These are phyloP conservation scores for Sambucus nigra DNA, from an alignment of 129 eudicot species.

Conservation along the genomic window DNA sequence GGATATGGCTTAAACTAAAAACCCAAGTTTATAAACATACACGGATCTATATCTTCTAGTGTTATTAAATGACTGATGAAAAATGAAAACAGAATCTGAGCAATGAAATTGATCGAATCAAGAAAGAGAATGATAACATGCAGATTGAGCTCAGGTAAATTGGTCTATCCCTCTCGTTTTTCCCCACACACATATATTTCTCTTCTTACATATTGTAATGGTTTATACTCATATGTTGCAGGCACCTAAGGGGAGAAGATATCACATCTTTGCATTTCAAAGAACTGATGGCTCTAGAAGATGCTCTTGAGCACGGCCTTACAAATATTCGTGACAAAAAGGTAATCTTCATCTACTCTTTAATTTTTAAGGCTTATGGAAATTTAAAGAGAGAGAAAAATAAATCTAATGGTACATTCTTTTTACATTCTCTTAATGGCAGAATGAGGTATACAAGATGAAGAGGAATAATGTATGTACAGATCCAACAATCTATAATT, in stretches of 20 bases:
- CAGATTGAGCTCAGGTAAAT: slow-evolving; percentile 50
- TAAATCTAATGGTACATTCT: background rate
- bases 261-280: slow-evolving; percentile 57
- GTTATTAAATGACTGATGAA: background rate
- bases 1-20: too few species aligned
- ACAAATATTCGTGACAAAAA: slow-evolving; percentile 49
- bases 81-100: slow-evolving; percentile 33
- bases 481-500: background rate
- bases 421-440: slow-evolving; percentile 7
- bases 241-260: slow-evolving; percentile 94
- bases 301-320: slow-evolving; percentile 69
- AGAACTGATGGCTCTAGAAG: slow-evolving; percentile 68
- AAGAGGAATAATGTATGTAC: slow-evolving; percentile 41
- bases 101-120: slow-evolving; percentile 53
- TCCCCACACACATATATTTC: too few species aligned
- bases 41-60: background rate
- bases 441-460: slow-evolving; percentile 36
- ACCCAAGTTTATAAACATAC: slow-evolving; percentile 11
- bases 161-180: background rate
- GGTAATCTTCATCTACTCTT: slow-evolving; percentile 21
- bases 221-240: too few species aligned
- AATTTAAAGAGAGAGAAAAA: background rate
- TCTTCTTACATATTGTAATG: too few species aligned
- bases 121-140: slow-evolving; percentile 63
- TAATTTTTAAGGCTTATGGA: background rate